Percentiles rank a stretch among this genome's conserved stretches.
phyloP scores from a whole-genome alignment of 179 eudicot species.

The Silene vulgaris region DNA sequence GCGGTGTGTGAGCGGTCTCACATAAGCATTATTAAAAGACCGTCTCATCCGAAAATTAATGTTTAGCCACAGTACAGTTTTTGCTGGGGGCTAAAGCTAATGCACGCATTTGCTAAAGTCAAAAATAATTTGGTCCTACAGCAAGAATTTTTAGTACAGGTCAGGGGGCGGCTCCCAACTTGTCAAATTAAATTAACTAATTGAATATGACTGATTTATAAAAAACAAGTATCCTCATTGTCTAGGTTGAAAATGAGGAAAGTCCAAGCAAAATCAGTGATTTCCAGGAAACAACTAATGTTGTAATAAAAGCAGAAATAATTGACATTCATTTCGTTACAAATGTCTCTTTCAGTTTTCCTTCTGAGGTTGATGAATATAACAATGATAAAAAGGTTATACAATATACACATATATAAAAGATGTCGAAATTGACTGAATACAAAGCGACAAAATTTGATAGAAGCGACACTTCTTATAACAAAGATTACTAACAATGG shows the following conservation, averaged over 20 bases:
- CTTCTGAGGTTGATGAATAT: neutral
- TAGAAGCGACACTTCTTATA: neutral
- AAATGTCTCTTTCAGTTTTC: neutral
- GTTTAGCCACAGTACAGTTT: neutral
- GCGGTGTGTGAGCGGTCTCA: too few relatives aligned
- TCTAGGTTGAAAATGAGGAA: neutral
- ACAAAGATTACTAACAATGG: neutral
- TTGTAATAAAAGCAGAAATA: neutral
- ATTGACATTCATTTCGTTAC: neutral
- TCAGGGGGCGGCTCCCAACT: neutral
- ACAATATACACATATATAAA: neutral
- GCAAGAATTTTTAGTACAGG: neutral
- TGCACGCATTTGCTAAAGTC: neutral
- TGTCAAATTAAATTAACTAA: neutral
- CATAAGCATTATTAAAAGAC: too few relatives aligned
- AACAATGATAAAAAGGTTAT: neutral
- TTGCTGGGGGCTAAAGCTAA: neutral
- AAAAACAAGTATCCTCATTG: neutral
- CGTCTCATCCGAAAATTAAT: too few relatives aligned
- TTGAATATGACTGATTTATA: neutral
- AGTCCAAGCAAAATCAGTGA: neutral
- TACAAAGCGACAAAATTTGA: neutral
- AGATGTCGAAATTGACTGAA: neutral
- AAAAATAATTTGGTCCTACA: neutral
- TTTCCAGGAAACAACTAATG: neutral